phyloP scores from a whole-genome alignment of 805 yeast genomes.

The Yamadazyma philogaea region DNA sequence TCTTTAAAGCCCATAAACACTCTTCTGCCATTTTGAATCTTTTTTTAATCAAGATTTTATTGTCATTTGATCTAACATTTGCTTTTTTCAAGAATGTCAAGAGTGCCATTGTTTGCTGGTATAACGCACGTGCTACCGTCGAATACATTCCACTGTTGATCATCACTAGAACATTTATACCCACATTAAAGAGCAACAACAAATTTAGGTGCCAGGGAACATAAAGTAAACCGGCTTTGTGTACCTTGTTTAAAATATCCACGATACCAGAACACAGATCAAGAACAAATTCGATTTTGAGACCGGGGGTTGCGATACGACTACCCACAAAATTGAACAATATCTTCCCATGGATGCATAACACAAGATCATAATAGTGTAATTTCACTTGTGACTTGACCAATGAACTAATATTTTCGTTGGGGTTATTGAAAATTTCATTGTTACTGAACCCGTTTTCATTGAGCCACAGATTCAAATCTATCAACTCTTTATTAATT shows the following conservation, averaged over 20 bases:
- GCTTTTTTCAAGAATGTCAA: conserved; percentile 24
- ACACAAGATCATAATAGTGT: conserved; percentile 37
- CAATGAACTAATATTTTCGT: conserved; percentile 17
- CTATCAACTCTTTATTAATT: conserved; percentile 29
- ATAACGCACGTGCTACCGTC: conserved; percentile 21
- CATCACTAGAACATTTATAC: conserved; percentile 39
- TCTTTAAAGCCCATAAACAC: conserved; percentile 60
- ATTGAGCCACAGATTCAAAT: conserved; percentile 32
- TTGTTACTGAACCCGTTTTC: conserved; percentile 32
- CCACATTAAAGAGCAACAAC: conserved; percentile 43
- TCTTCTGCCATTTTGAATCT: conserved; percentile 54
- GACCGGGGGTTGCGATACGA: conserved; percentile 25
- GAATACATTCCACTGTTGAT: conserved; percentile 41
- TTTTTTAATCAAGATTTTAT: conserved; percentile 27
- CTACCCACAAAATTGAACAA: conserved; percentile 34
- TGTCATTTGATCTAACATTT: conserved; percentile 29
- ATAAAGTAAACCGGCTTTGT: conserved; percentile 25
- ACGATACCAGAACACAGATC: conserved; percentile 30
- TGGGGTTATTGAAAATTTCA: conserved; percentile 16
- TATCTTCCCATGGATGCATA: conserved; percentile 34
- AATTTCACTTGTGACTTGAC: conserved; percentile 36
- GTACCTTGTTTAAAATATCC: conserved; percentile 27
- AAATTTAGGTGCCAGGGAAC: conserved; percentile 55
- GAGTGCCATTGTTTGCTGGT: conserved; percentile 24
- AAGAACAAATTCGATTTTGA: conserved; percentile 29